Evolutionary conservation across 495 filamentous ascomycete species (phyloP), one percentile per base, ranked within the genome.

Genomic region (Polyplosphaeria fusca): DNA sequence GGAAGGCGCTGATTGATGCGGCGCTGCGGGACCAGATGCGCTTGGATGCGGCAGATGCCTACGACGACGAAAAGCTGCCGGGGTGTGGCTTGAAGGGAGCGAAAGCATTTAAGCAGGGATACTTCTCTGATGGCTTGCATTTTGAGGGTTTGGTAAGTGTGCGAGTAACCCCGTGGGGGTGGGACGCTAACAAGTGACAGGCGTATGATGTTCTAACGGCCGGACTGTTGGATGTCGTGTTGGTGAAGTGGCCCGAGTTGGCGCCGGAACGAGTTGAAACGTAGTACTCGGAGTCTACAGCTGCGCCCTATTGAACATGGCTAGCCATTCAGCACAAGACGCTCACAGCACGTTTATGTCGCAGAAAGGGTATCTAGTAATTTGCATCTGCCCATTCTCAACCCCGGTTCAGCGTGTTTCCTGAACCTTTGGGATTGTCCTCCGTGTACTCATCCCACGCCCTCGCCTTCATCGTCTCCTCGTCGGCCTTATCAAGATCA

Each of bases 381-480:
- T 47, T 20, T 27, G 9, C 24, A 20, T 26, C 47, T 42, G 12
- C 39, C 5, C 20, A 7, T 40, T 19, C 20, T 58, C 61, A 75
- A n/a, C 72, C 72, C 43, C 70, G 60, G 54, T 75, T 75, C 24
- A 75, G 14, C 13, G 72, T 75, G 52, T 75, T 75, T 1, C 72
- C 72, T 41, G 65, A 67, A 3, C 72, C 72, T 46, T 83, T 87
- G 1, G 90, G 86, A 70, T 98, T 98, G 2, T 82, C 84, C 73
- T 98, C 93, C 41, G 77, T 85, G 70, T 83, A 98, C 71, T 97
- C 94, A 73, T 98, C 93, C 93, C 93, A 98, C 46, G 82, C 88
- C 53, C 93, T 78, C 18, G 90, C 90, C 71, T 97, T 97, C 82
- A 90, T 83, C 0, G 89, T 98, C 70, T 91, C 93, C 47, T 78